Evolutionary conservation across 495 filamentous ascomycete species (phyloP).

Genomic region (Xylaria sp.): DNA sequence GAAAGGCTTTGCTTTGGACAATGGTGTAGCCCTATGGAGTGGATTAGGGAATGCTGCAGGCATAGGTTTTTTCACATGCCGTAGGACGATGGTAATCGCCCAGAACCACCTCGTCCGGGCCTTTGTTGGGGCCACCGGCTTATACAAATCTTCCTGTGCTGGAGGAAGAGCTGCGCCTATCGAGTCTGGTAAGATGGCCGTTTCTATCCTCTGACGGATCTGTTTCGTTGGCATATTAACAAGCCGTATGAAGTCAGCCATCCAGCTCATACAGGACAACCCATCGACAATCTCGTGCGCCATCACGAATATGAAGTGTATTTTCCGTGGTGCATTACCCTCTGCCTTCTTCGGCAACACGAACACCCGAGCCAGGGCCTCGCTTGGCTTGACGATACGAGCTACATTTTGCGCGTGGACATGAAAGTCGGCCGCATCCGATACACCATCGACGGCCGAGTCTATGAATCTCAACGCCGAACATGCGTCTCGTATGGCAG

Average conservation of each 20-base stretch:
- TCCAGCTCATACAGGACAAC: slow-evolving; percentile 15
- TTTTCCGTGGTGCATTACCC: neutral
- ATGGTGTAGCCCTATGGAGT: slow-evolving; percentile 6
- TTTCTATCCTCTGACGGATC: slow-evolving; percentile 11
- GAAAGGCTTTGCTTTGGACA: slow-evolving; percentile 13
- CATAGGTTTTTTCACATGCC: slow-evolving; percentile 17
- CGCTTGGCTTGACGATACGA: slow-evolving; percentile 14
- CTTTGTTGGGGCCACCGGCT: slow-evolving; percentile 15
- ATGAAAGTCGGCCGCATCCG: slow-evolving; percentile 17
- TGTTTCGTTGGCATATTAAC: slow-evolving; percentile 13
- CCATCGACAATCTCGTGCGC: slow-evolving; percentile 24
- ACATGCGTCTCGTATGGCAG: slow-evolving; percentile 19
- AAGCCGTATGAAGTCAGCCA: slow-evolving; percentile 17
- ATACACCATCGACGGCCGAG: neutral
- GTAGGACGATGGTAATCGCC: slow-evolving; percentile 23
- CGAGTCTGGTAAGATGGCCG: slow-evolving; percentile 10
- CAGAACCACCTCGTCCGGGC: slow-evolving; percentile 25
- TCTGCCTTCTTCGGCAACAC: slow-evolving; percentile 15
- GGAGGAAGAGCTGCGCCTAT: slow-evolving; percentile 15
- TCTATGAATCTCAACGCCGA: slow-evolving; percentile 22
- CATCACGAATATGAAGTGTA: slow-evolving; percentile 24
- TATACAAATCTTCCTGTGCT: slow-evolving; percentile 24
- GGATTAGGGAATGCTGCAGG: slow-evolving; percentile 24
- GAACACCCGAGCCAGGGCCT: slow-evolving; percentile 19
- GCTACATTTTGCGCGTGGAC: slow-evolving; percentile 19